Percentiles rank a stretch among this genome's conserved stretches.
Conservation (phyloP, 2,329 filamentous ascomycete genomes). For the Cytospora mali region DNA sequence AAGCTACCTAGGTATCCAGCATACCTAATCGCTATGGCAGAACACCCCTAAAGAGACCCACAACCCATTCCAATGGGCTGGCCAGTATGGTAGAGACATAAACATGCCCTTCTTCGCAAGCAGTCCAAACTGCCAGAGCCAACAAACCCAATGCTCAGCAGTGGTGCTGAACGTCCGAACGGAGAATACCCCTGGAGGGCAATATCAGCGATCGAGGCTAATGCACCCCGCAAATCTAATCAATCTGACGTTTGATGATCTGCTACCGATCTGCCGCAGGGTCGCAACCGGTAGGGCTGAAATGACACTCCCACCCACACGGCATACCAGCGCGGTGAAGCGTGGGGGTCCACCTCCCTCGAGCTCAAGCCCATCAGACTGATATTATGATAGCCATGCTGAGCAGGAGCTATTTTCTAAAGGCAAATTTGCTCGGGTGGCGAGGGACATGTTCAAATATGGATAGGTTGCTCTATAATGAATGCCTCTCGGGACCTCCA, state of each 20-base stretch:
- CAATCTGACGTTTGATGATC: slow-evolving; percentile 19
- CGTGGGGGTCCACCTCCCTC: not conserved
- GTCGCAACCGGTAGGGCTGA: slow-evolving; percentile 21
- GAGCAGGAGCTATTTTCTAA: not conserved
- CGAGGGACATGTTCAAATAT: no score
- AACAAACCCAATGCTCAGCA: not conserved
- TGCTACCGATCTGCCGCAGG: slow-evolving; percentile 22
- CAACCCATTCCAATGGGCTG: not conserved
- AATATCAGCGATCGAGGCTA: slow-evolving; percentile 11
- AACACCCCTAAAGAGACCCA: no score
- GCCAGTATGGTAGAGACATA: not conserved
- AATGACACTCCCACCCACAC: not conserved
- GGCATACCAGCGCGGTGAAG: not conserved
- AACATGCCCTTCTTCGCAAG: not conserved
- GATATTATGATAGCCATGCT: not conserved
- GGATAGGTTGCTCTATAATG: no score
- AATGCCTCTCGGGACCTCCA: not conserved
- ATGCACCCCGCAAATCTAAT: slow-evolving; percentile 21
- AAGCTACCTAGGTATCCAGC: no score
- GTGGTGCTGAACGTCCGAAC: not conserved
- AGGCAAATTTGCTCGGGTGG: no score
- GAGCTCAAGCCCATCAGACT: not conserved
- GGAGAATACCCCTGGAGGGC: slow-evolving; percentile 5
- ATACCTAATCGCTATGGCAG: no score
- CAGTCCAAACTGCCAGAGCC: not conserved